phyloP scores from a whole-genome alignment of 805 yeast species.

The Tanozyma kutaoensis region DNA sequence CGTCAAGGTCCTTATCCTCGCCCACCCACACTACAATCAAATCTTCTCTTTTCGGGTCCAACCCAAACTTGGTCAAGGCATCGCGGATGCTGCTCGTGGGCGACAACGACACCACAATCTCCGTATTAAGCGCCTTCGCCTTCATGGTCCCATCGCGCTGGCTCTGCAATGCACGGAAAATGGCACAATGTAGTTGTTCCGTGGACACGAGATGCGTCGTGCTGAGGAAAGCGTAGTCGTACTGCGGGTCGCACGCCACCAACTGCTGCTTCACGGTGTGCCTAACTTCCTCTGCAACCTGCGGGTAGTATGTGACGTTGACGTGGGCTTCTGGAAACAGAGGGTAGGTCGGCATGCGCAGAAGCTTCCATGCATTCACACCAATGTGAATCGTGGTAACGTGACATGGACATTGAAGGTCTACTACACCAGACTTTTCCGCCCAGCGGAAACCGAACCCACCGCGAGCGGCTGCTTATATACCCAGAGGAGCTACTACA shows the following conservation, averaged over 20 bases:
- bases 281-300: slow-evolving; percentile 26
- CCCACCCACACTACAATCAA: slow-evolving; percentile 41
- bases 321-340: slow-evolving; percentile 30
- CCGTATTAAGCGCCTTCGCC: slow-evolving; percentile 60
- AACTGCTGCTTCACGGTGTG: slow-evolving; percentile 30
- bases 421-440: too few relatives aligned
- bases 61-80: slow-evolving; percentile 58
- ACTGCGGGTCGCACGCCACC: slow-evolving; percentile 29
- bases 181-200: slow-evolving; percentile 50
- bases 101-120: slow-evolving; percentile 53
- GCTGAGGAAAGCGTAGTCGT: slow-evolving; percentile 56
- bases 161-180: slow-evolving; percentile 50
- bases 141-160: slow-evolving; percentile 31
- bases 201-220: slow-evolving; percentile 41
- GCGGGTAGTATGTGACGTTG: slow-evolving; percentile 28
- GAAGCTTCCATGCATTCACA: too few relatives aligned
- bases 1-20: slow-evolving; percentile 12
- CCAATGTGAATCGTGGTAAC: too few relatives aligned
- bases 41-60: slow-evolving; percentile 32
- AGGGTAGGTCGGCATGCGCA: too few relatives aligned
- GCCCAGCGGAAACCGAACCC: too few relatives aligned
- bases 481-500: slow-evolving; percentile 25
- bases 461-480: too few relatives aligned
- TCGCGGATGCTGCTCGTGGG: slow-evolving; percentile 64
- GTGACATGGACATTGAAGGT: too few relatives aligned